Evolutionary conservation across 2,329 filamentous ascomycete genomes (phyloP).

Genomic region (Dactylonectria macrodidyma): DNA sequence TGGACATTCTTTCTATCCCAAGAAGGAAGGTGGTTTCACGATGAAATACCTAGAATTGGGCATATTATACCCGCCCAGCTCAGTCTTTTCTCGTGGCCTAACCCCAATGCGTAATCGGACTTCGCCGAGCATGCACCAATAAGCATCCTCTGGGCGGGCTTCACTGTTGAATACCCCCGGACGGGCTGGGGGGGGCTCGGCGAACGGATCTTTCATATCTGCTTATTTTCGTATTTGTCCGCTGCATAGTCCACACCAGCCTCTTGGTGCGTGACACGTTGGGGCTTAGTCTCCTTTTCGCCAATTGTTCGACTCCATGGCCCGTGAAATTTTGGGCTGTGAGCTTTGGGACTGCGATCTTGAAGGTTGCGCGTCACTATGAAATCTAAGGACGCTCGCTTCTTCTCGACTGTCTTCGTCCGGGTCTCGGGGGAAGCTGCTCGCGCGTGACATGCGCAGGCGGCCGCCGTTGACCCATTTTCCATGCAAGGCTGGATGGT

Average conservation of each 20-base stretch:
- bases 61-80: not conserved
- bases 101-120: not conserved
- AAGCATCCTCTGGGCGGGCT: not conserved
- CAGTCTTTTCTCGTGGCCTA: not conserved
- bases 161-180: not conserved
- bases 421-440: not conserved
- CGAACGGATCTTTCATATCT: not conserved
- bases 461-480: slow-evolving; percentile 2
- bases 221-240: too few species aligned
- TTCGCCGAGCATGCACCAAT: not conserved
- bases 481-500: slow-evolving; percentile 58
- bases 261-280: too few species aligned
- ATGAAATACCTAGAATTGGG: not conserved
- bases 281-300: not conserved
- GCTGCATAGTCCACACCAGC: too few species aligned
- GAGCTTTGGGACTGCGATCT: not conserved
- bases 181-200: not conserved
- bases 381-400: too few species aligned
- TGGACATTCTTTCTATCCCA: not conserved
- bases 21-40: not conserved
- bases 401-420: not conserved
- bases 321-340: not conserved
- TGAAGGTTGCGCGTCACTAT: not conserved
- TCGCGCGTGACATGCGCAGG: not conserved
- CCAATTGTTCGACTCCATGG: not conserved